phyloP scores from a whole-genome alignment of 2,329 filamentous ascomycete genomes.

The Scedosporium boydii region DNA sequence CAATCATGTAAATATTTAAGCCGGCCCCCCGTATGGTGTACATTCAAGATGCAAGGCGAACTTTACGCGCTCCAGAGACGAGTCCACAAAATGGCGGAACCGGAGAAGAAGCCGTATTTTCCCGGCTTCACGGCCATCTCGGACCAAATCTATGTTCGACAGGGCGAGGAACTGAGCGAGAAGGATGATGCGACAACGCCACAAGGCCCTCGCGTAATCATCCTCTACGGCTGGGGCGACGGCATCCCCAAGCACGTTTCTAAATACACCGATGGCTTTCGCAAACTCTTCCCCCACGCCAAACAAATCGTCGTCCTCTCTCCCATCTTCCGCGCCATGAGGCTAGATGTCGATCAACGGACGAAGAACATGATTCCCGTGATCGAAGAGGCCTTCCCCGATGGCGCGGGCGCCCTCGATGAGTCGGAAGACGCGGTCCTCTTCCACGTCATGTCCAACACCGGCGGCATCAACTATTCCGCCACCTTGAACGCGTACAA shows the following conservation, averaged over 20 bases:
- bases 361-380: constrained; percentile 34
- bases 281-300: constrained; percentile 26
- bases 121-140: neutral
- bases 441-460: constrained; percentile 48
- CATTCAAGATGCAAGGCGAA: neutral
- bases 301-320: constrained; percentile 42
- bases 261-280: neutral
- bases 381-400: constrained; percentile 25
- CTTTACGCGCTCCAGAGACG: neutral
- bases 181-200: neutral
- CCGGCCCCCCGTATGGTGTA: too few species aligned
- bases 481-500: constrained; percentile 37
- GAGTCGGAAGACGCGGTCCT: constrained; percentile 26
- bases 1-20: too few species aligned
- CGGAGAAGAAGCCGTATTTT: neutral
- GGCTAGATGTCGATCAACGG: constrained; percentile 31
- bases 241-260: neutral
- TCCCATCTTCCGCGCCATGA: constrained; percentile 36
- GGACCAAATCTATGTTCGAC: neutral
- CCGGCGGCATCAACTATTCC: constrained; percentile 44
- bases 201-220: neutral
- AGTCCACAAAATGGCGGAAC: neutral
- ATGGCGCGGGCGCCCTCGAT: constrained; percentile 7
- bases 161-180: neutral
- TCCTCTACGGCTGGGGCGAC: constrained; percentile 1